Conservation (phyloP, 495 filamentous ascomycete species). For the Jackrogersella minutella region DNA sequence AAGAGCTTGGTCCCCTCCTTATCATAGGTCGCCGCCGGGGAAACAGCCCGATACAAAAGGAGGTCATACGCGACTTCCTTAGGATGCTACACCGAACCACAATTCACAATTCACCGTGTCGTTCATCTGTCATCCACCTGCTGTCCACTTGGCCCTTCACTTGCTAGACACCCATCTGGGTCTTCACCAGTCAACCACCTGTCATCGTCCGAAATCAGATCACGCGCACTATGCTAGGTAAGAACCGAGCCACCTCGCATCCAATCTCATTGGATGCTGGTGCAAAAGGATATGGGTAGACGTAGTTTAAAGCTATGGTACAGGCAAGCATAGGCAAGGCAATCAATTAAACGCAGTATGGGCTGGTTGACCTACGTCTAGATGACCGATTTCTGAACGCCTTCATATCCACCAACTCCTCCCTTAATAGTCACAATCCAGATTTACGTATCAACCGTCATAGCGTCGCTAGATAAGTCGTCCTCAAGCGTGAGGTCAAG, state of each 20-base stretch:
- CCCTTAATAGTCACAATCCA: slow-evolving; percentile 4
- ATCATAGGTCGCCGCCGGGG: slow-evolving; percentile 1
- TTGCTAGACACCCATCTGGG: no score
- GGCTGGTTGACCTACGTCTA: slow-evolving; percentile 17
- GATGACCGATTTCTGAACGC: slow-evolving; percentile 8
- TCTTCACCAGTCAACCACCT: neutral
- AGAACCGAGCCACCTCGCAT: neutral
- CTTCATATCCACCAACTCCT: slow-evolving; percentile 14
- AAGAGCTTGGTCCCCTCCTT: neutral
- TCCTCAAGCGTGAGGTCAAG: slow-evolving; percentile 70
- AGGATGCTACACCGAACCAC: slow-evolving; percentile 3
- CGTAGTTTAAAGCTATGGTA: slow-evolving; percentile 32
- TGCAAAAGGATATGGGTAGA: neutral
- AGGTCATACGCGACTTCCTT: slow-evolving; percentile 28
- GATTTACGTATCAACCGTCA: slow-evolving; percentile 39
- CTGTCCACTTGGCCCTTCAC: no score
- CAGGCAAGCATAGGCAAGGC: slow-evolving; percentile 25
- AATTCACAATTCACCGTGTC: neutral
- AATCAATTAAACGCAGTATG: neutral
- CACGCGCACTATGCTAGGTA: neutral
- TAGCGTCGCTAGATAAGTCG: slow-evolving; percentile 46
- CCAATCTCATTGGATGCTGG: neutral
- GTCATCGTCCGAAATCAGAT: neutral
- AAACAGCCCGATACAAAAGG: slow-evolving; percentile 17
- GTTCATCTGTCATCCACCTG: neutral